Conservation (phyloP, 1,139 yeast genomes). For the Scheffersomyces quercinus region DNA sequence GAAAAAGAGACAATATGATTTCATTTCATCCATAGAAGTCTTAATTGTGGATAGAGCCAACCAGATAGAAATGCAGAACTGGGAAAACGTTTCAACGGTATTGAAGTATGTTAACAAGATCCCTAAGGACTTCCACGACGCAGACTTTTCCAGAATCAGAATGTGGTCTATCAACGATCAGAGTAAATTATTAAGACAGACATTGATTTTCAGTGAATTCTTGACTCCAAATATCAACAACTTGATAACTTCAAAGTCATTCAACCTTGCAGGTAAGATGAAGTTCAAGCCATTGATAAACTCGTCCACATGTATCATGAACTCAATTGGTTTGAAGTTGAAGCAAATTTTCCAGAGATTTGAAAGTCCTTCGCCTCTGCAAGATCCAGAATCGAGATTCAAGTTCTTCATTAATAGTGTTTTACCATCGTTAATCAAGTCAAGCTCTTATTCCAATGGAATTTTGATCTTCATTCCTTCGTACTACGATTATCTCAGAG, state of each 20-base stretch:
- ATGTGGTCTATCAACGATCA: conserved; percentile 92
- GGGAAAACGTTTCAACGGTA: conserved; percentile 82
- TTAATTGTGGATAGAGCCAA: conserved; percentile 80
- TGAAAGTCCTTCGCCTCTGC: conserved; percentile 54
- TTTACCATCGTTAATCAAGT: conserved; percentile 66
- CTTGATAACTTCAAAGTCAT: conserved; percentile 56
- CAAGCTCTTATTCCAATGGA: conserved; percentile 66
- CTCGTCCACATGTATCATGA: conserved; percentile 44
- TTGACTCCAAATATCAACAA: conserved; percentile 80
- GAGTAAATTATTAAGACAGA: conserved; percentile 73
- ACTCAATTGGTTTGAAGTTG: conserved; percentile 56
- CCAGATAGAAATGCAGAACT: conserved; percentile 88
- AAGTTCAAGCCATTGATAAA: conserved; percentile 48
- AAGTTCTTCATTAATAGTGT: conserved; percentile 73
- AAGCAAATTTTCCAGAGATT: conserved; percentile 76
- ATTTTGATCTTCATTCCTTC: conserved; percentile 80
- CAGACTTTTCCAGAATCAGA: conserved; percentile 88
- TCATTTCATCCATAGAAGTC: conserved; percentile 84
- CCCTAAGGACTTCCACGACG: conserved; percentile 76
- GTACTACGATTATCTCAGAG: conserved; percentile 80
- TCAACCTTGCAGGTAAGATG: conserved; percentile 66
- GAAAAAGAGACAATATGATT: conserved; percentile 63
- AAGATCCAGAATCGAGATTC: conserved; percentile 80
- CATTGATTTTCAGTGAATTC: conserved; percentile 71
- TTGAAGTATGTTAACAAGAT: conserved; percentile 70